Evolutionary conservation across 306 rosid species (phyloP), one percentile per base, ranked within the genome.

Genomic region (Glycyrrhiza uralensis): DNA sequence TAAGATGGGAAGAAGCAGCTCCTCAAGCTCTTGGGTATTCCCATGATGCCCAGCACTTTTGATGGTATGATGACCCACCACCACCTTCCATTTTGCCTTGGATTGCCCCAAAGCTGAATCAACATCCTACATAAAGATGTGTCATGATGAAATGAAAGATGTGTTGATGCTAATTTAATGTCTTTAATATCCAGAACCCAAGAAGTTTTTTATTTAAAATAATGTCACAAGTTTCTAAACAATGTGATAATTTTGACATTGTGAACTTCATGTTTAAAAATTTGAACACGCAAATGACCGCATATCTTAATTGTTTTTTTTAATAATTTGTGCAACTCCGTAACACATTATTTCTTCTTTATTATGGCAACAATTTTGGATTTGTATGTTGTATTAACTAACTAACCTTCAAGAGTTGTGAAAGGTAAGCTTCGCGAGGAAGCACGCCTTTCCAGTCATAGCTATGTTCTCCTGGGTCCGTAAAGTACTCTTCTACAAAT

Each of bases 1-100:
- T 30, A 91, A 86, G 54, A 90, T 84, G 63, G 98, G 98, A 28
- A 90, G 74, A 32, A 93, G 93, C 0, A 55, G 79, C 8, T 82
- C 4, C 35, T 72, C 81, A 38, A 93, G 90, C 72, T 90, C 98
- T 19, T 11, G 4, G 0, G 91, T 93, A 7, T 82, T 85, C 28
- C 96, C 98, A 76, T 88, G 96, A 23, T 70, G 46, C 6, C 92
- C 96, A 0, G 85, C 93, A 57, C 74, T 90, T 74, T 81, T 79
- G 22, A 93, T 79, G 23, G 92, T 72, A 67, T 93, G 98, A 78
- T 93, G 98, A 69, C 96, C 98, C 9, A 93, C 82, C 71, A 88
- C 97, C 11, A 93, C 55, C 76, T 85, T 93, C 98, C 98, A 90
- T 65, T 72, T 88, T 61, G 93, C 96, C n/a, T 29, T 87, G 2